A percentile compares a stretch with the other conserved stretches of the same genome.
phyloP scores from a whole-genome alignment of 345 rosid genomes.

The Salix caprea region DNA sequence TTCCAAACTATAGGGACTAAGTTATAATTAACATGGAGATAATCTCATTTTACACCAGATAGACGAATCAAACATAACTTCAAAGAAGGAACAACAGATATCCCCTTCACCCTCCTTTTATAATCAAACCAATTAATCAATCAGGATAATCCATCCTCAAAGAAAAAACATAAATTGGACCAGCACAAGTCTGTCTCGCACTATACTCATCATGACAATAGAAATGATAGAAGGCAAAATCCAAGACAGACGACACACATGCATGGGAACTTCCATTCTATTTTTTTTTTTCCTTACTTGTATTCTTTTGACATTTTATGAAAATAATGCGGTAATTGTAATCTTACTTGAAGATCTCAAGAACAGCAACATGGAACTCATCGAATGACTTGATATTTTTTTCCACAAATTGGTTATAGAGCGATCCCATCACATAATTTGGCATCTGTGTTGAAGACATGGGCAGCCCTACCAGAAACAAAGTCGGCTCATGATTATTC shows the following conservation, averaged over 20 bases:
- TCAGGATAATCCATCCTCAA: too few relatives aligned
- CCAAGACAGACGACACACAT: not conserved
- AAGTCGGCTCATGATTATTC: not conserved
- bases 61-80: too few relatives aligned
- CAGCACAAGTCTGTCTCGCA: too few relatives aligned
- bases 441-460: constrained; percentile 55
- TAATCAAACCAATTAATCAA: not conserved
- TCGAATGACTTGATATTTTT: constrained; percentile 48
- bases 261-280: not conserved
- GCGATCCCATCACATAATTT: constrained; percentile 52
- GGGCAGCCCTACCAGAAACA: constrained; percentile 30
- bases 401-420: constrained; percentile 53
- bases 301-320: too few relatives aligned
- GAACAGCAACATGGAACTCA: constrained; percentile 67
- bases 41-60: too few relatives aligned
- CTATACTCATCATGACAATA: too few relatives aligned
- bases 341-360: constrained; percentile 69
- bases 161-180: too few relatives aligned
- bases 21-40: too few relatives aligned
- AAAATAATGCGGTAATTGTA: not conserved
- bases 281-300: too few relatives aligned
- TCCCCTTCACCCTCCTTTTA: not conserved
- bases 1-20: too few relatives aligned
- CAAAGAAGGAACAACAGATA: not conserved
- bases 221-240: not conserved